Base-by-base conservation (phyloP, 495 filamentous ascomycete species). In the Penicillium ochrochloron region DNA sequence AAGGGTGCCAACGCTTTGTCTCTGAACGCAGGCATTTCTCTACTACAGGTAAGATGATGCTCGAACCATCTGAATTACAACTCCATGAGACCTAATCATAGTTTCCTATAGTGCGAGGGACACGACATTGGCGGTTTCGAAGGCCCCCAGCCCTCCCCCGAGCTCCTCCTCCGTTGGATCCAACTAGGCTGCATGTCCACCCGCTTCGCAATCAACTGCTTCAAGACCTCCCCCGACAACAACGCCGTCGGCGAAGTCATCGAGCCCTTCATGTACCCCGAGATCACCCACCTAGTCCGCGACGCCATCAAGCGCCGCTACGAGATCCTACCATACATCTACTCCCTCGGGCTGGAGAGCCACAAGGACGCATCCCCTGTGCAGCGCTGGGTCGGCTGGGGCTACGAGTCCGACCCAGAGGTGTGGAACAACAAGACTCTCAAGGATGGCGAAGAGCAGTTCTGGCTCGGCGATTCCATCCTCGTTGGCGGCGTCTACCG, bases 71-170 rank as follows among this genome's bases (percentile, higher is more conserved):
- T 17, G 4, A 10, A 11, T 17, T 41, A 14, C 17, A 0, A 21
- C 21, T 17, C 0, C 15, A 9, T 8, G 17, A 9, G 7, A n/a
- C 9, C 56, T 58, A 58, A 58, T 25, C 25, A 11, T 11, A 0
- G 1, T 31, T 2, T 10, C 11, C 17, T 58, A 59, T 73, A 88
- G 77, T 89, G 83, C 60, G 88, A 86, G 66, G 89, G 89, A 23
- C 87, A 89, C 64, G 89, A 91, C 57, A 89, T 90, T 62, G 89
- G 89, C 55, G 89, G 89, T 0, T 91, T 91, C 66, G 89, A 90
- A 66, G 88, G 88, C 8, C 86, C 85, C 31, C 86, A 89, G 66
- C 88, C 88, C 5, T 84, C 82, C 0, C 87, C 88, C 12, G 89
- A 90, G 67, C 84, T 88, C 17, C 83, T 91, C 9, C 81, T 90